Conservation (phyloP, 805 yeast genomes). For the Kluyveromyces siamensis region DNA sequence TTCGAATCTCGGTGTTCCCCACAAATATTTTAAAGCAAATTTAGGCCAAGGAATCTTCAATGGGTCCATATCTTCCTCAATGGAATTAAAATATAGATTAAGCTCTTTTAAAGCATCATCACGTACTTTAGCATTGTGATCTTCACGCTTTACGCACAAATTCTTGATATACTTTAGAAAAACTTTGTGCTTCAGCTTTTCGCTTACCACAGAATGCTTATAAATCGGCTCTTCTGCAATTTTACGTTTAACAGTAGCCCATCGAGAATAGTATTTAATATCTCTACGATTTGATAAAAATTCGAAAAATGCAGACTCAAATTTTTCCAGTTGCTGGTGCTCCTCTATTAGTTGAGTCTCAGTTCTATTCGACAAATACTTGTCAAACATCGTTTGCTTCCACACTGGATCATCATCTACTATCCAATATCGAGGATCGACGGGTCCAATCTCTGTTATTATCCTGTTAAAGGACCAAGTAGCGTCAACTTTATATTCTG, state of each 20-base stretch:
- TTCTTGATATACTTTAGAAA: conserved; percentile 41
- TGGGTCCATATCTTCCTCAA: conserved; percentile 11
- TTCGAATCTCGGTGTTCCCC: conserved; percentile 41
- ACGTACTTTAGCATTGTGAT: conserved; percentile 22
- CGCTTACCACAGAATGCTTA: conserved; percentile 50
- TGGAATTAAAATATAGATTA: conserved; percentile 37
- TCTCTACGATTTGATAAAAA: conserved; percentile 36
- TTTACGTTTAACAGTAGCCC: conserved; percentile 48
- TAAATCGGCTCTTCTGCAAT: conserved; percentile 60
- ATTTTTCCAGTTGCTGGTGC: conserved; percentile 43
- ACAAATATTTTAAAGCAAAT: conserved; percentile 16
- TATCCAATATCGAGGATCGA: conserved; percentile 60
- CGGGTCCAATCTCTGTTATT: conserved; percentile 43
- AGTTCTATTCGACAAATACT: conserved; percentile 43
- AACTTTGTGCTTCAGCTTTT: conserved; percentile 44
- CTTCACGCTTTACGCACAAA: conserved; percentile 28
- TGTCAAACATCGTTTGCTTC: conserved; percentile 56
- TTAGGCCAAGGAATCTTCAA: conserved; percentile 19
- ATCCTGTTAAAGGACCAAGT: conserved; percentile 69
- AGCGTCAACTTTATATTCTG: conserved; percentile 50
- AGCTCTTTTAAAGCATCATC: conserved; percentile 46
- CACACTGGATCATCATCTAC: conserved; percentile 47
- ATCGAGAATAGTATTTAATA: conserved; percentile 50
- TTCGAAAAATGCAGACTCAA: conserved; percentile 42
- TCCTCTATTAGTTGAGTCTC: conserved; percentile 45